Percentiles rank a stretch among this genome's conserved stretches.
Evolutionary conservation across 371 early-diverging fungal genomes (phyloP).

Genomic region (Batrachochytrium dendrobatidis): DNA sequence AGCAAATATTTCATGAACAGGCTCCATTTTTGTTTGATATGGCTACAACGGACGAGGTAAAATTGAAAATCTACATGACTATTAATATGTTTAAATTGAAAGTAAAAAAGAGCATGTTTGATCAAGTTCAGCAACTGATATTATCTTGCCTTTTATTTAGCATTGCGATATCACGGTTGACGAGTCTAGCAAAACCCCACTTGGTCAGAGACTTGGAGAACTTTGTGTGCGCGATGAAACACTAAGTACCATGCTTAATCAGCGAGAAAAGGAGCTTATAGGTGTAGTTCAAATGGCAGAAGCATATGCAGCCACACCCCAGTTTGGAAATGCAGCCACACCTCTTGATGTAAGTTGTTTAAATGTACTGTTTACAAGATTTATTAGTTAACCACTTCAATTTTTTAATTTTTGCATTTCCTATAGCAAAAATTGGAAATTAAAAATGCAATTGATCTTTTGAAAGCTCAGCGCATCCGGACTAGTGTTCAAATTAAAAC

Average conservation of each 20-base stretch:
- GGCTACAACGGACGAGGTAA: conserved; percentile 21
- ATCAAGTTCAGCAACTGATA: too few relatives aligned
- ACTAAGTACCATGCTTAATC: conserved; percentile 11
- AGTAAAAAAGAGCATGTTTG: too few relatives aligned
- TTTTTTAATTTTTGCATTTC: background rate
- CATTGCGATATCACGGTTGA: conserved; percentile 27
- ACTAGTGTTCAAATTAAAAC: conserved; percentile 19
- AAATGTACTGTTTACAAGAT: background rate
- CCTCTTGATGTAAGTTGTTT: conserved; percentile 26
- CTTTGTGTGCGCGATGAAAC: conserved; percentile 21
- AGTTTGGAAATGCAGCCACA: conserved; percentile 24
- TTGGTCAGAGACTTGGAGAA: conserved; percentile 29
- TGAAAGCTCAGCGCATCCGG: conserved; percentile 17
- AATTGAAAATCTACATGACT: conserved; percentile 1
- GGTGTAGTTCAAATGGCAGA: conserved; percentile 24
- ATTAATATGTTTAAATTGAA: background rate
- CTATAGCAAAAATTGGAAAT: conserved; percentile 30
- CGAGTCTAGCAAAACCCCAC: conserved; percentile 29
- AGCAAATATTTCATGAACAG: conserved; percentile 22
- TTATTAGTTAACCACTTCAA: background rate
- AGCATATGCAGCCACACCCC: conserved; percentile 26
- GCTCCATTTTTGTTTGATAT: conserved; percentile 24
- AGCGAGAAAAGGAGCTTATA: conserved; percentile 25
- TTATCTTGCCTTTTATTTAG: background rate
- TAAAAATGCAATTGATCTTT: conserved; percentile 28